These are phyloP conservation scores for Thalassia testudinum DNA, from an alignment of 116 monocot species.

Conservation along the genomic window DNA sequence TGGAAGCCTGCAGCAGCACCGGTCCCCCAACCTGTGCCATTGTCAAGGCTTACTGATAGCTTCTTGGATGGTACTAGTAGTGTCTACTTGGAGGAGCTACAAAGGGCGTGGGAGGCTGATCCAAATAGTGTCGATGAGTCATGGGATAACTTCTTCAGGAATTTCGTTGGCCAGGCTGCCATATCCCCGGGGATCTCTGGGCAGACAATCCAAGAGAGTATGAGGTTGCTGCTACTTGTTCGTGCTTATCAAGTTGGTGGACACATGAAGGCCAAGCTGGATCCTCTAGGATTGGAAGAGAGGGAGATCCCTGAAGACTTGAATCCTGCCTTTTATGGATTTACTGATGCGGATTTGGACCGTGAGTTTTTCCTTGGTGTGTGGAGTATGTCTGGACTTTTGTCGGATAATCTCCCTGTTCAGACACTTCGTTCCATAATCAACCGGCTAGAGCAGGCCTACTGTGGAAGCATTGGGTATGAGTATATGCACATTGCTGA, in stretches of 20 bases:
- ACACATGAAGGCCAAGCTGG: constrained; percentile 23
- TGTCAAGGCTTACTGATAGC: constrained; percentile 18
- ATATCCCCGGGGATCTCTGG: constrained; percentile 28
- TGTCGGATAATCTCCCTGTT: constrained; percentile 16
- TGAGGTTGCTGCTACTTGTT: constrained; percentile 27
- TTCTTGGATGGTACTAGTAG: constrained; percentile 21
- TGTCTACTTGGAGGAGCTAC: constrained; percentile 25
- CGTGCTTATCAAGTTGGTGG: constrained; percentile 23
- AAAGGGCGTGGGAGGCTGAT: constrained; percentile 29
- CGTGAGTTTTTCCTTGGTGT: constrained; percentile 33
- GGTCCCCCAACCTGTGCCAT: constrained; percentile 13
- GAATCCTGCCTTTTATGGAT: constrained; percentile 18
- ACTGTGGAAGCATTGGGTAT: constrained; percentile 20
- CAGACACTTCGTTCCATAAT: constrained; percentile 18
- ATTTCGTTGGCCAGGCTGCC: constrained; percentile 29
- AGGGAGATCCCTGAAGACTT: constrained; percentile 18
- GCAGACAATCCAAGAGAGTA: constrained; percentile 47
- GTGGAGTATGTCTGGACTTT: constrained; percentile 25
- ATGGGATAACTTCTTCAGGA: constrained; percentile 36
- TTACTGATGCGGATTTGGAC: constrained; percentile 29
- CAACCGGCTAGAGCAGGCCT: constrained; percentile 14
- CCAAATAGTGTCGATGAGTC: constrained; percentile 39
- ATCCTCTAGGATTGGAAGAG: constrained; percentile 14
- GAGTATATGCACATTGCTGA: constrained; percentile 28
- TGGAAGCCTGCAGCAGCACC: constrained; percentile 8